Evolutionary conservation across 2,329 filamentous ascomycete genomes (phyloP).

Genomic region (Ascochyta pisi): DNA sequence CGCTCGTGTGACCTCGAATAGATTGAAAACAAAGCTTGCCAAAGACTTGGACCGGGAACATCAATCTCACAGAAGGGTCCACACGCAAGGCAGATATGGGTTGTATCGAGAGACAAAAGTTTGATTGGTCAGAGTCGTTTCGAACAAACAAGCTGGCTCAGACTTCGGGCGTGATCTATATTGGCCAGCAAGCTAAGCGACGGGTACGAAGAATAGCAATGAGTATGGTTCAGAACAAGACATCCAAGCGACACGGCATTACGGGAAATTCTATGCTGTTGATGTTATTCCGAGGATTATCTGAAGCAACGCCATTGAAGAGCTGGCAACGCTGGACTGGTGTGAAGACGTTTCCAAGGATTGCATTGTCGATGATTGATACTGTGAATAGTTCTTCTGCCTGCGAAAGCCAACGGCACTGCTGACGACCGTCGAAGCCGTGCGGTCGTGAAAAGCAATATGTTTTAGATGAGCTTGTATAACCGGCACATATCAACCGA

Average conservation of each 20-base stretch:
- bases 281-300: background rate
- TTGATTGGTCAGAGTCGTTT: background rate
- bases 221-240: background rate
- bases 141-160: background rate
- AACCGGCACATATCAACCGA: constrained; percentile 5
- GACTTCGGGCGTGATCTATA: background rate
- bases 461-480: constrained; percentile 14
- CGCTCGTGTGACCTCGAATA: constrained; percentile 10
- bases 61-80: background rate
- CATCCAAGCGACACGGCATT: background rate
- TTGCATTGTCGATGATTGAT: background rate
- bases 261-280: background rate
- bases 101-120: too few species aligned
- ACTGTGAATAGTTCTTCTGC: background rate
- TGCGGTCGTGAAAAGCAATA: constrained; percentile 1
- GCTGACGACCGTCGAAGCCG: background rate
- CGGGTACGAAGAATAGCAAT: background rate
- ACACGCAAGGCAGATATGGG: background rate
- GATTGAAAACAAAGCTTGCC: constrained; percentile 1
- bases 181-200: background rate
- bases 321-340: background rate
- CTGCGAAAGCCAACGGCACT: background rate
- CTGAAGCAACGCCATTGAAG: background rate
- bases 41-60: background rate
- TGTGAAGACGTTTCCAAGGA: background rate